phyloP scores from a whole-genome alignment of 1,284 basidiomycete genomes.

The Macrocystidia cucumis region DNA sequence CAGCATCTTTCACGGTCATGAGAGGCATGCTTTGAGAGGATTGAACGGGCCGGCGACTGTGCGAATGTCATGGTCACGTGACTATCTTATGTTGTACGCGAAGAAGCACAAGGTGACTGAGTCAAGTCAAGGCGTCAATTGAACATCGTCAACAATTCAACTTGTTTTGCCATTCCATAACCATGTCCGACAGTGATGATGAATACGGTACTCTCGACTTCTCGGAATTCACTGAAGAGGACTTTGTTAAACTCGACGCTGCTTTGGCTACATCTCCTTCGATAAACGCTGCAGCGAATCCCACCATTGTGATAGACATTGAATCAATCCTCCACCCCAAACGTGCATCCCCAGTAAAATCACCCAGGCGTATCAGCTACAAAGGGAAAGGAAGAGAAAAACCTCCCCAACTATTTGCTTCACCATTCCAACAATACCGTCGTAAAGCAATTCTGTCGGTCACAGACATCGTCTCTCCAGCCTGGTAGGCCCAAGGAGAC shows the following conservation, averaged over 20 bases:
- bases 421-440: conserved; percentile 31
- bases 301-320: conserved; percentile 11
- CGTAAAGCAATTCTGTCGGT: conserved; percentile 35
- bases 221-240: conserved; percentile 49
- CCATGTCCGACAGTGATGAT: conserved; percentile 25
- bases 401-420: no score
- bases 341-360: conserved; percentile 1
- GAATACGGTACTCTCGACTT: conserved; percentile 41
- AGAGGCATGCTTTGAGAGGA: no score
- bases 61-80: no score
- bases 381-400: conserved; percentile 7
- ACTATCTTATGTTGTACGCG: no score
- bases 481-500: conserved; percentile 36
- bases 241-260: conserved; percentile 36
- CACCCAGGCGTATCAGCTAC: no score
- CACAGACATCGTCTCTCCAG: conserved; percentile 39
- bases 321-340: conserved; percentile 9
- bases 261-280: conserved; percentile 11
- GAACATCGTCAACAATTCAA: neutral
- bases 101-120: no score
- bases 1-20: no score
- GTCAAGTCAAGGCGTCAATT: no score
- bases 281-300: no score
- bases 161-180: conserved; percentile 1
- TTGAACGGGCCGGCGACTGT: no score